phyloP scores from a whole-genome alignment of 345 rosid species.

The Orychophragmus violaceus region DNA sequence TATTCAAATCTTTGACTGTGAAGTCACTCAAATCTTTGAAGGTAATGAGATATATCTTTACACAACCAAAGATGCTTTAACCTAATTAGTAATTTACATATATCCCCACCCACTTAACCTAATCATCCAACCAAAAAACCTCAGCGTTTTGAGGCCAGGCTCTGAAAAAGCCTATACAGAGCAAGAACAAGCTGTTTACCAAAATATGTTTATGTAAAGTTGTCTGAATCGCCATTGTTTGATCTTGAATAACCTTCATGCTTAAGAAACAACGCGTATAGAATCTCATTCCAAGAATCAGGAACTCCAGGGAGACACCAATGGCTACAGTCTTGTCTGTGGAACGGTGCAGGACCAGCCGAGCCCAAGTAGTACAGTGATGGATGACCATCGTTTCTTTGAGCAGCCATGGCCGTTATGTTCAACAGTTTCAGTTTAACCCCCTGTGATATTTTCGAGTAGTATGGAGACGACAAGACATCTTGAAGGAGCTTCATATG shows the following conservation, averaged over 20 bases:
- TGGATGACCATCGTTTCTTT: slow-evolving; percentile 82
- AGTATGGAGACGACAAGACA: slow-evolving; percentile 33
- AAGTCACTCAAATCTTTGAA: not conserved
- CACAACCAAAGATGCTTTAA: not conserved
- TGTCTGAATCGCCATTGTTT: slow-evolving; percentile 5
- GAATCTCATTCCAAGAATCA: slow-evolving; percentile 89
- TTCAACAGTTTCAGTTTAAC: slow-evolving; percentile 48
- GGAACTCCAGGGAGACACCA: slow-evolving; percentile 99
- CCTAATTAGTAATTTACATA: slow-evolving; percentile 25
- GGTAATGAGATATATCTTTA: not conserved
- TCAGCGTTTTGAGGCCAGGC: not conserved
- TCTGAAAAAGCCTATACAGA: not conserved
- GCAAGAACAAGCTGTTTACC: not conserved
- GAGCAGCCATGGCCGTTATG: slow-evolving; percentile 59
- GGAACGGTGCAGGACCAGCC: slow-evolving; percentile 56
- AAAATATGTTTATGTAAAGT: not conserved
- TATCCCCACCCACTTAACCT: slow-evolving; percentile 20
- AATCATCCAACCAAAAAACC: slow-evolving; percentile 8
- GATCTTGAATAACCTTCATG: slow-evolving; percentile 24
- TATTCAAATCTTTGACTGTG: too few species aligned
- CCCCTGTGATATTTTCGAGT: slow-evolving; percentile 24
- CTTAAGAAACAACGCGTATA: slow-evolving; percentile 53
- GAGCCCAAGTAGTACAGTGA: slow-evolving; percentile 66
- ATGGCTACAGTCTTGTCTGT: slow-evolving; percentile 91
- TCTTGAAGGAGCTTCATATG: slow-evolving; percentile 41